Base-by-base conservation (phyloP, 164 flowering plant genomes). In the Nymphaea colorata region DNA sequence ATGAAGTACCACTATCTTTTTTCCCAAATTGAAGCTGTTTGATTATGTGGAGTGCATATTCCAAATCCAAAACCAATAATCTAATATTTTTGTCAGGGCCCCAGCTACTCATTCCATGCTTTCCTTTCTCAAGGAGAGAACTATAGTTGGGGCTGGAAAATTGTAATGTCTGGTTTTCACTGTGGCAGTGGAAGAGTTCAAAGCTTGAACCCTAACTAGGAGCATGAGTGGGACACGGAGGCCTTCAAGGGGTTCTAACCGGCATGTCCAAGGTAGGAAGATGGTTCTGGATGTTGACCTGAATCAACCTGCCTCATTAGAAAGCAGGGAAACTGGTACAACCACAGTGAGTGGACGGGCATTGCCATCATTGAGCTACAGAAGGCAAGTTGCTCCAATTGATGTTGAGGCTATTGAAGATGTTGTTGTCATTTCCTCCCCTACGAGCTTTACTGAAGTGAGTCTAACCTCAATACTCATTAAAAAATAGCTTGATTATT, bases 361-460 rank as follows among this genome's bases (percentile, higher is more conserved):
- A 61, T 17, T 17, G 17, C 41, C 25, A 8, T 17, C 63, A 7
- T 2, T 17, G n/a, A 12, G 6, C 11, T 17, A n/a, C 63, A 61
- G 63, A 36, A 17, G 12, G 42, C 71, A 73, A 41, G 78, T 79
- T 67, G 64, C 74, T 59, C 71, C 80, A 16, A 88, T 90, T 75
- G 93, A 85, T 79, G 79, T 90, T 44, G 93, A 90, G 68, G 85
- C 80, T 65, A 65, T 85, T 53, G 96, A 90, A 63, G 96, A 90
- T 73, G 96, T 88, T 65, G 87, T 90, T 44, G 43, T 90, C 68
- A 82, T 82, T 67, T 84, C 91, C 6, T 83, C 90, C 4, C 83
- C 93, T 2, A 81, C 79, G 71, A 83, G 90, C 16, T 90, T 88
- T 82, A 82, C 82, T 4, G 86, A 81, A 73, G 96, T 86, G 77